phyloP scores from a whole-genome alignment of 495 filamentous ascomycete species.

The Talaromyces stipitatus region DNA sequence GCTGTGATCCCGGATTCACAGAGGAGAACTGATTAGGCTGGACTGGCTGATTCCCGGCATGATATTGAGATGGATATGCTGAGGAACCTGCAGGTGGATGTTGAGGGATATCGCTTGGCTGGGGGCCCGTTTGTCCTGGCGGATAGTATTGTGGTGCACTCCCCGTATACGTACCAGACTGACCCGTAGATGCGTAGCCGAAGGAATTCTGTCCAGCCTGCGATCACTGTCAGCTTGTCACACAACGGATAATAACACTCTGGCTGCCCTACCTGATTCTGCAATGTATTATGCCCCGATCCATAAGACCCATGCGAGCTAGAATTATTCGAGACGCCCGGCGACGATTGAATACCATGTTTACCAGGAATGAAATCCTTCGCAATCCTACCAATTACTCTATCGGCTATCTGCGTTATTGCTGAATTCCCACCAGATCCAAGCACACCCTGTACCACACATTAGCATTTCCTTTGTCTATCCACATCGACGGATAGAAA shows the following conservation, averaged over 20 bases:
- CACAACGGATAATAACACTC: background rate
- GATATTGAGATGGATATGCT: background rate
- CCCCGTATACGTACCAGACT: background rate
- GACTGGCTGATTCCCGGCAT: background rate
- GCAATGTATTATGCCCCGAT: background rate
- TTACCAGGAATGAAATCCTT: conserved; percentile 10
- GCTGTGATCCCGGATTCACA: background rate
- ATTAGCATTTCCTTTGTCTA: conserved; percentile 20
- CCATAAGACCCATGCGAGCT: background rate
- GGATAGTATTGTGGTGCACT: conserved; percentile 7
- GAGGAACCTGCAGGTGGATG: background rate
- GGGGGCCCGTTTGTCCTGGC: background rate
- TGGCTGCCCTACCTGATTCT: conserved; percentile 1
- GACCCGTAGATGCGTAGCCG: conserved; percentile 5
- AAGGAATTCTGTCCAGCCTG: conserved; percentile 1
- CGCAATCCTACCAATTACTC: conserved; percentile 13
- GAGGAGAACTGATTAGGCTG: background rate
- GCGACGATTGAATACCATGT: background rate
- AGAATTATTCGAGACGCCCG: background rate
- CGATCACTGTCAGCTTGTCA: background rate
- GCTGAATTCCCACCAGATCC: conserved; percentile 14
- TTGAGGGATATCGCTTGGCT: background rate
- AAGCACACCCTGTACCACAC: conserved; percentile 21
- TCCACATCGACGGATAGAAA: background rate
- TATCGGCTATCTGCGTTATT: conserved; percentile 10